Evolutionary conservation across 2,329 filamentous ascomycete species (phyloP).

Genomic region (Alternaria angustiovoidea): DNA sequence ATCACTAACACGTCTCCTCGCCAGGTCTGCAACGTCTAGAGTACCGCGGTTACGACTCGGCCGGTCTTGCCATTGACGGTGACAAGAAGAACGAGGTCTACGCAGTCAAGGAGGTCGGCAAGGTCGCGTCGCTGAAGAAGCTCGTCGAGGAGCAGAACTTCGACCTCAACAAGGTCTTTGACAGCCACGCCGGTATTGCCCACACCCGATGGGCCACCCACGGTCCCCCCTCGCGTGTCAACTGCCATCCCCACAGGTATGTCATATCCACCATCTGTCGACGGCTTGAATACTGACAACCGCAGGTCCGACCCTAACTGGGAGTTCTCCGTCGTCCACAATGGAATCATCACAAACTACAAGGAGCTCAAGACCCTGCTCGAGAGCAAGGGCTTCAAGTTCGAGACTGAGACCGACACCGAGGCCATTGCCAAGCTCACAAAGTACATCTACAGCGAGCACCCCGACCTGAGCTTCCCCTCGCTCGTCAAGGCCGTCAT

Average conservation of each 20-base stretch:
- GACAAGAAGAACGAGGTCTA: conserved; percentile 99
- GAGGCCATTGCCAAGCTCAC: conserved; percentile 99
- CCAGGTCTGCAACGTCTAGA: conserved; percentile 92
- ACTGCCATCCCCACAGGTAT: conserved; percentile 98
- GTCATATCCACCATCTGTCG: conserved; percentile 36
- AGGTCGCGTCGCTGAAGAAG: conserved; percentile 95
- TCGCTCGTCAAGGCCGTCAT: conserved; percentile 97
- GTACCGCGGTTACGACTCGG: conserved; percentile 98
- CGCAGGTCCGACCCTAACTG: conserved; percentile 87
- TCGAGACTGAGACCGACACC: conserved; percentile 99
- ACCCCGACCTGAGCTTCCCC: conserved; percentile 94
- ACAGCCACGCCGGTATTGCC: conserved; percentile 97
- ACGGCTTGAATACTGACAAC: conserved; percentile 26
- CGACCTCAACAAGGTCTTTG: conserved; percentile 91
- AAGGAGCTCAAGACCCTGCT: conserved; percentile 97
- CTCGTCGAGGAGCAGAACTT: conserved; percentile 85
- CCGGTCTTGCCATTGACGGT: conserved; percentile 92
- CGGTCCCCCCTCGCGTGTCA: conserved; percentile 88
- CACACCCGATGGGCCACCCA: conserved; percentile 99
- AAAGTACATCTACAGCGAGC: conserved; percentile 96
- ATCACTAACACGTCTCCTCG: conserved; percentile 34
- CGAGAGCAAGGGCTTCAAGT: conserved; percentile 93
- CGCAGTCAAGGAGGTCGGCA: conserved; percentile 99
- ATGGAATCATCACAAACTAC: conserved; percentile 99
- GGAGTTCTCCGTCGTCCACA: conserved; percentile 98